Evolutionary conservation across 2,329 filamentous ascomycete genomes (phyloP).

Genomic region (Exophiala dermatitidis): DNA sequence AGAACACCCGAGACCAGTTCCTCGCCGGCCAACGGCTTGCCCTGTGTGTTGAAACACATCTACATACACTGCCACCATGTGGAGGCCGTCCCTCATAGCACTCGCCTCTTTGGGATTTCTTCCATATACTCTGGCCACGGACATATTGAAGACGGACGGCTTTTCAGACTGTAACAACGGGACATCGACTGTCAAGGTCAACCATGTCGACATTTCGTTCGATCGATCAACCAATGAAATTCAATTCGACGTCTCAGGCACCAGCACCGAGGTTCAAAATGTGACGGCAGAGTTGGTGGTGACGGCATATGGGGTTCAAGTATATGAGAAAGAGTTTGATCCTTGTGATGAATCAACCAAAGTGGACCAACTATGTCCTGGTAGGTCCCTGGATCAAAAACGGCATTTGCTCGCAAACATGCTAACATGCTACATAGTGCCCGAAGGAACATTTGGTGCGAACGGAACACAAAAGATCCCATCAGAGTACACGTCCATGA

Average conservation of each 20-base stretch:
- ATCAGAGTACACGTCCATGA: constrained; percentile 60
- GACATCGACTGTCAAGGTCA: constrained; percentile 57
- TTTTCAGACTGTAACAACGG: constrained; percentile 62
- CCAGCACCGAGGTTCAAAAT: constrained; percentile 65
- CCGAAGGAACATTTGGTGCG: constrained; percentile 65
- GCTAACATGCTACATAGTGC: constrained; percentile 47
- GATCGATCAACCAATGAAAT: constrained; percentile 66
- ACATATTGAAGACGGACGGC: constrained; percentile 72
- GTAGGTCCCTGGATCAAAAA: constrained; percentile 42
- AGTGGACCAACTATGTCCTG: constrained; percentile 71
- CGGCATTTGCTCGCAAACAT: not conserved
- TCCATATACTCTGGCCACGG: constrained; percentile 50
- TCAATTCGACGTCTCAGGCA: constrained; percentile 74
- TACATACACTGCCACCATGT: constrained; percentile 9
- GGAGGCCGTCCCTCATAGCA: constrained; percentile 13
- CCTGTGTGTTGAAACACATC: not conserved
- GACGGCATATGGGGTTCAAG: constrained; percentile 71
- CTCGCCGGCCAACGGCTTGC: constrained; percentile 2
- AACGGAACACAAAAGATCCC: constrained; percentile 66
- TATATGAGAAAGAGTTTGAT: constrained; percentile 75
- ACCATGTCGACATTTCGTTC: constrained; percentile 70
- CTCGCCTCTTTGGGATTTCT: constrained; percentile 21
- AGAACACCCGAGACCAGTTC: too few species aligned
- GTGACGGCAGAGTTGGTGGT: constrained; percentile 71
- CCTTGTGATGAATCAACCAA: constrained; percentile 65